phyloP scores from a whole-genome alignment of 1,139 yeast species.

The Magnusiomyces clavatus region DNA sequence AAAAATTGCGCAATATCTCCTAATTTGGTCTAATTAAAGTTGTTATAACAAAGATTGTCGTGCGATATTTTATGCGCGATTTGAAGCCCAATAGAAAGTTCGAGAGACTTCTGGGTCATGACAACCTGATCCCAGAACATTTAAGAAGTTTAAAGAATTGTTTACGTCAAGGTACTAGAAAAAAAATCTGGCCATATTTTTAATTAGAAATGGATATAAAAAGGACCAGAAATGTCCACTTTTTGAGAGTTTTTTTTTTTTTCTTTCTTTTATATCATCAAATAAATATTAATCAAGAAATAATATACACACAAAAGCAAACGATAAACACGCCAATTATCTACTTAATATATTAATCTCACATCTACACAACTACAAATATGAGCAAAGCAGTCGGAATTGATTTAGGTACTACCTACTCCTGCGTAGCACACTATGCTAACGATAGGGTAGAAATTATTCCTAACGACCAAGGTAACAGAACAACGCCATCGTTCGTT shows the following conservation, averaged over 20 bases:
- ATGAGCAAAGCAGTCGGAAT: conserved; percentile 43
- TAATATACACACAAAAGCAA: too few species aligned
- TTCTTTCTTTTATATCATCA: neutral
- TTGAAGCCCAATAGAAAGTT: too few species aligned
- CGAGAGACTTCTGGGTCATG: too few species aligned
- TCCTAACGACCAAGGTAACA: conserved; percentile 97
- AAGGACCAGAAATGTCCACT: neutral
- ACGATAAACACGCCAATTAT: neutral
- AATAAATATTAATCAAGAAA: too few species aligned
- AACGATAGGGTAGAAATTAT: conserved; percentile 86
- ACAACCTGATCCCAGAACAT: too few species aligned
- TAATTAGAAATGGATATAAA: neutral
- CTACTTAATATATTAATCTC: neutral
- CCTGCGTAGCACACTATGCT: conserved; percentile 95
- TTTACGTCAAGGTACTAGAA: too few species aligned
- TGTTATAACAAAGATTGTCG: too few species aligned
- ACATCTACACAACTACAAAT: conserved; percentile 5
- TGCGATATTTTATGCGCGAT: too few species aligned
- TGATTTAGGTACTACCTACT: conserved; percentile 98
- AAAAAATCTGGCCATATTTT: too few species aligned
- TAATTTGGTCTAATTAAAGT: too few species aligned
- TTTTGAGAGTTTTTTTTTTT: conserved; percentile 1
- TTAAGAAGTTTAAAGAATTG: too few species aligned
- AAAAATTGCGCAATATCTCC: too few species aligned
- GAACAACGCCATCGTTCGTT: conserved; percentile 95